Conservation (phyloP, 371 early-diverging fungal genomes). For the Umbelopsis sp. region DNA sequence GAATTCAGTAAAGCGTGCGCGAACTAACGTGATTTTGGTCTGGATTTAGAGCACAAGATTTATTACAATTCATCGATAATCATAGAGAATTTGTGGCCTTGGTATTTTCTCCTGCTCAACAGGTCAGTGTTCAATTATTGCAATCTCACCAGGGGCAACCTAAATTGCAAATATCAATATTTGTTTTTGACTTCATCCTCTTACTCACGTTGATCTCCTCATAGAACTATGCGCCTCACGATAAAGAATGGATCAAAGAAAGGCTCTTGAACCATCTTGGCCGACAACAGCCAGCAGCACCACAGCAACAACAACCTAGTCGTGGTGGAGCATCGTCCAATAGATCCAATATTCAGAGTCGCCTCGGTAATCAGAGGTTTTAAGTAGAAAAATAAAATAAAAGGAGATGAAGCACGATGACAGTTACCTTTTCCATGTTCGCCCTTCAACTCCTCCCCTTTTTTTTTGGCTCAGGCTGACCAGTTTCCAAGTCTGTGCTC, state of each 20-base stretch:
- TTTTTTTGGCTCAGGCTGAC: slow-evolving; percentile 8
- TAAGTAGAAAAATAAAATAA: slow-evolving; percentile 22
- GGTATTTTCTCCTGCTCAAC: slow-evolving; percentile 35
- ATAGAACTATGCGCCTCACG: slow-evolving; percentile 45
- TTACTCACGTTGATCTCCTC: neutral
- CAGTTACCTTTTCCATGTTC: slow-evolving; percentile 1
- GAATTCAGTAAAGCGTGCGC: too few relatives aligned
- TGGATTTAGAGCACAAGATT: slow-evolving; percentile 43
- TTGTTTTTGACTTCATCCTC: neutral
- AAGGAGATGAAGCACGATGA: slow-evolving; percentile 19
- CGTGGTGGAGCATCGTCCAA: neutral
- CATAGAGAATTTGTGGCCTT: slow-evolving; percentile 54
- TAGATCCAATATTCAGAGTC: slow-evolving; percentile 17
- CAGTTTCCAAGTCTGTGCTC: neutral
- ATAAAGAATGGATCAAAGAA: slow-evolving; percentile 55
- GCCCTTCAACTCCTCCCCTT: slow-evolving; percentile 15
- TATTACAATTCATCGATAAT: slow-evolving; percentile 48
- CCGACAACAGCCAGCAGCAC: slow-evolving; percentile 25
- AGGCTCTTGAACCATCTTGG: slow-evolving; percentile 48
- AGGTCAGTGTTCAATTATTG: slow-evolving; percentile 21
- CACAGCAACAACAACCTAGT: slow-evolving; percentile 8
- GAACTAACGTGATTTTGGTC: neutral
- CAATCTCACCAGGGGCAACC: neutral
- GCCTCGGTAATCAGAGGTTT: slow-evolving; percentile 11
- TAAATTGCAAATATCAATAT: neutral